Conservation (phyloP, 2,329 filamentous ascomycete species). For the Neopestalotiopsis rosae region DNA sequence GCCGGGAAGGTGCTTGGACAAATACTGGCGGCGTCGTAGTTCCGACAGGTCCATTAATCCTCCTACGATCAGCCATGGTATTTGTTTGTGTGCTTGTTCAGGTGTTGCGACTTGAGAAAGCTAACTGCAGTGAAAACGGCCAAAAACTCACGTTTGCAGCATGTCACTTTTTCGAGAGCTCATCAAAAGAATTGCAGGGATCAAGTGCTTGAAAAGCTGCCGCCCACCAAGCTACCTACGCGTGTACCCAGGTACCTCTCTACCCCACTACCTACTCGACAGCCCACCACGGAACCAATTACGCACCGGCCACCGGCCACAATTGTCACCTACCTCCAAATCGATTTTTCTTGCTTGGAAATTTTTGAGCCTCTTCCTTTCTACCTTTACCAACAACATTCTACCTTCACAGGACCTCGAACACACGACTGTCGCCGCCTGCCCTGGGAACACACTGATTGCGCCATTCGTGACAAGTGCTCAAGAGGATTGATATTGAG, state of each 20-base stretch:
- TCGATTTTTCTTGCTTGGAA: constrained; percentile 17
- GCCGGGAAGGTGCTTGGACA: constrained; percentile 48
- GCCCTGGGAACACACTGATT: background rate
- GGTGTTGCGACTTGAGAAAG: background rate
- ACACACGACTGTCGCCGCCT: constrained; percentile 5
- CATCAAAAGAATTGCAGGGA: background rate
- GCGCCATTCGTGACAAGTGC: background rate
- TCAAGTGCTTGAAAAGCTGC: background rate
- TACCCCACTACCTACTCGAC: constrained; percentile 9
- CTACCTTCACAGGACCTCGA: background rate
- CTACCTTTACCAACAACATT: background rate
- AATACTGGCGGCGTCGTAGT: constrained; percentile 79
- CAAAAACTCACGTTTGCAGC: constrained; percentile 1
- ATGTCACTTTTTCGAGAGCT: background rate
- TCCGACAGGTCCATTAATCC: constrained; percentile 86
- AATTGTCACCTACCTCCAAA: constrained; percentile 4
- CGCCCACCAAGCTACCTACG: background rate
- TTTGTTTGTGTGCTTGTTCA: background rate
- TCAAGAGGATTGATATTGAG: background rate
- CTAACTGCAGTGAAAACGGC: background rate
- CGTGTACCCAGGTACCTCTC: too few relatives aligned
- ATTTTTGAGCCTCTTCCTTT: constrained; percentile 9
- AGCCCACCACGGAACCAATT: constrained; percentile 15
- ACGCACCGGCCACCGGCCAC: constrained; percentile 18
- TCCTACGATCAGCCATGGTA: constrained; percentile 80